Evolutionary conservation across 1,284 basidiomycete genomes (phyloP).

Genomic region (Exsudoporus floridanus): DNA sequence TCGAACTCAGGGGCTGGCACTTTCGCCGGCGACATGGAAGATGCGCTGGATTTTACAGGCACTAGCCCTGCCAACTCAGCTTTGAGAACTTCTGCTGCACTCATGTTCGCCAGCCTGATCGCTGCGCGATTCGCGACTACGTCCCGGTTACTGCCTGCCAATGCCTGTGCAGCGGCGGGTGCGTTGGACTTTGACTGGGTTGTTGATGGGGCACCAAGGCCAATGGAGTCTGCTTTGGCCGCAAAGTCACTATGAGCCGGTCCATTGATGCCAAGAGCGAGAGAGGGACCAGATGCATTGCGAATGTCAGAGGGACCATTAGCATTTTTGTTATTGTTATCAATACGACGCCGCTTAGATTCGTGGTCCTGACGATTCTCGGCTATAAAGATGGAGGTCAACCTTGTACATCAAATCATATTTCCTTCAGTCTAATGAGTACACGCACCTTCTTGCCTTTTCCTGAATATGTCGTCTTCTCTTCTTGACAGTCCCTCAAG

Average conservation of each 20-base stretch:
- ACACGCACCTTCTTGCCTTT: conserved; percentile 83
- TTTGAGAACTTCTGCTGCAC: conserved; percentile 90
- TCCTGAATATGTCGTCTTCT: conserved; percentile 96
- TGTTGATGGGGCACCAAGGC: conserved; percentile 61
- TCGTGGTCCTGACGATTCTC: conserved; percentile 93
- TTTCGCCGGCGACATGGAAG: conserved; percentile 20
- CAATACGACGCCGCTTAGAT: conserved; percentile 83
- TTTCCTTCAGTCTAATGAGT: no score
- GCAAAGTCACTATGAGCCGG: conserved; percentile 68
- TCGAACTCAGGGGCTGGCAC: conserved; percentile 25
- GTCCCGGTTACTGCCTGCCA: conserved; percentile 80
- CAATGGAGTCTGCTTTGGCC: conserved; percentile 71
- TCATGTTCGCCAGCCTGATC: conserved; percentile 94
- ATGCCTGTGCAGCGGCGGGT: conserved; percentile 61
- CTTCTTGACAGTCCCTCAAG: conserved; percentile 89
- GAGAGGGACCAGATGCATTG: conserved; percentile 48
- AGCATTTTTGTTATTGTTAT: conserved; percentile 53
- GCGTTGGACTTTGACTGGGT: conserved; percentile 54
- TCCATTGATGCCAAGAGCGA: conserved; percentile 50
- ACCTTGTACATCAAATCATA: conserved; percentile 6
- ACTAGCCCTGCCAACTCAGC: conserved; percentile 79
- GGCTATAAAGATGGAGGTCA: conserved; percentile 46
- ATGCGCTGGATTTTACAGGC: conserved; percentile 53
- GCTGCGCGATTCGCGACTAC: conserved; percentile 85
- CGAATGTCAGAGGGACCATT: conserved; percentile 33